Base-by-base conservation (phyloP, 2,329 filamentous ascomycete genomes). In the Akanthomyces muscarius region DNA sequence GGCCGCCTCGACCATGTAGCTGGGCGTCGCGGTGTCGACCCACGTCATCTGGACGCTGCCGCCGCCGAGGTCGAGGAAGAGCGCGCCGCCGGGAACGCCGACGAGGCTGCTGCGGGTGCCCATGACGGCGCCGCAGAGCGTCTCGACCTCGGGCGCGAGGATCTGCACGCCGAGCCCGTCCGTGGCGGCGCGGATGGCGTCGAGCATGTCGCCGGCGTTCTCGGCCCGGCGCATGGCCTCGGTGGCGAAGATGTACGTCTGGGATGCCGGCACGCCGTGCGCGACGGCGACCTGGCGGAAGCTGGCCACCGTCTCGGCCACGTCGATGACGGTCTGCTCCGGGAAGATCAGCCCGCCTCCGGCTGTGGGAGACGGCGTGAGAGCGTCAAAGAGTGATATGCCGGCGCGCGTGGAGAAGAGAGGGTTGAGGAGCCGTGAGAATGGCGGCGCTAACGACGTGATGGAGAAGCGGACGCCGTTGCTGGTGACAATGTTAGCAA, bases 401-500 rank as follows among this genome's bases (percentile, higher is more conserved):
- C 83, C 84, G 11, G 87, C 89, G 6, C 93, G 88, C 69, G 92
- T 86, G 69, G 89, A 86, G 75, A 91, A 96, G 62, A 97, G 70
- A 30, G 89, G 93, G 21, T 83, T 87, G 48, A 97, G 82, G 28
- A 92, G 85, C 28, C 92, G 89, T 28, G 89, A 82, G 45, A 80
- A 85, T 4, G 86, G 85, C 25, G 89, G 87, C 4, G 87, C 83
- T n/a, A 96, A 82, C 67, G 92, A 87, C 10, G 92, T 91, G 70
- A 97, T 91, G 51, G 91, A 94, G 80, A 96, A 96, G 62, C 93
- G 91, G 70, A 97, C 94, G 69, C 92, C 93, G 79, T 97, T 97
- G 80, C 92, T 91, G 68, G 21, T 10, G 45, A 54, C 11, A 33
- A 25, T 5, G 25, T 68, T 21, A 67, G 58, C 16, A 52, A 48